Evolutionary conservation across 2,329 filamentous ascomycete genomes (phyloP), one percentile per base, ranked within the genome.

Genomic region (Pyrenochaeta sp.): DNA sequence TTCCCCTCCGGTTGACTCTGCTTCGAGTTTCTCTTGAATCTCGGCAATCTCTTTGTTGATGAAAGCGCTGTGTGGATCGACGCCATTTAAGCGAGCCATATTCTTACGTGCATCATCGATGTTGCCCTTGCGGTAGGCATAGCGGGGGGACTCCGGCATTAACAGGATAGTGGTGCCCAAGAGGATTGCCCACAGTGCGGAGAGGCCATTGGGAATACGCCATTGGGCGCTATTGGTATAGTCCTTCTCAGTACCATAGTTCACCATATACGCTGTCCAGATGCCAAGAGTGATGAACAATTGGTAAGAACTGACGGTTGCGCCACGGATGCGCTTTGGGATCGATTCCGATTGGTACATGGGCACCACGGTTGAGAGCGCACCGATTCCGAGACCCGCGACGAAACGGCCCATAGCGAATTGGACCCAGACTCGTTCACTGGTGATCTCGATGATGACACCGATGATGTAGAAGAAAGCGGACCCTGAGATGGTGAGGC

Each of bases 221-320:
- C 85, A 89, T 23, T 80, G 20, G 73, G 76, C 43, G 77, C 78
- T 76, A 35, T 79, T 78, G 53, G 65, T 71, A 6, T 53, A 41
- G 45, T 73, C 75, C 9, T 71, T 72, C 44, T 81, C 72, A 9
- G 85, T 88, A 11, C 84, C 83, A 60, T 74, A 87, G 67, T 87
- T 85, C 64, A 78, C 74, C 65, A 72, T 69, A 51, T 72, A 73
- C 0, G 72, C 77, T 13, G 77, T 68, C 55, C 74, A 84, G 63
- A 89, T 87, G 50, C 86, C 86, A 21, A 87, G 72, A 0, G 85
- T 88, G 62, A 88, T 85, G 63, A 87, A 81, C 6, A 88, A 75
- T 72, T 88, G 86, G 66, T 88, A 88, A 20, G 77, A 81, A 3
- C 80, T 61, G 39, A 88, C 79, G 22, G 87, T 76, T 7, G 83